Evolutionary conservation across 2,329 filamentous ascomycete genomes (phyloP), one percentile per base, ranked within the genome.

Genomic region (Pyricularia grisea): DNA sequence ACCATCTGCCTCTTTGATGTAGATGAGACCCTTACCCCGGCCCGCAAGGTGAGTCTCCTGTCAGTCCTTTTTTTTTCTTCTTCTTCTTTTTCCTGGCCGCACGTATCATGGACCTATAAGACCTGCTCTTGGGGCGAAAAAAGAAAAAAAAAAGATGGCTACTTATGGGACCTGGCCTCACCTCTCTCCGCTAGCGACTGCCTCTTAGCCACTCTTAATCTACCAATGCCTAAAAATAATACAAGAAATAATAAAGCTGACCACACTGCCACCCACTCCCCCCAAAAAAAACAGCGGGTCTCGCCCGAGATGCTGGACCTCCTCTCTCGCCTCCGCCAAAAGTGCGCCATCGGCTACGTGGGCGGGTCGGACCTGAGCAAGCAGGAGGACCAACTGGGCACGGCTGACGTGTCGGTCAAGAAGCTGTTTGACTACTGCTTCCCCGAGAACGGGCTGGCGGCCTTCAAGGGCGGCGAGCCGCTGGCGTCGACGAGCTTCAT

Each of bases 361-460:
- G 95, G 95, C 76, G 95, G 95, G 78, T 95, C 92, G 75, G 91
- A 98, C 84, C 87, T 97, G 72, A 82, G 80, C 78, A 98, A 99
- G 84, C 95, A 98, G 82, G 93, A 98, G 81, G 95, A 98, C 81
- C 94, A 98, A 83, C 87, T 98, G 71, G 93, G 93, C 78, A 85
- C 87, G 4, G 78, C 86, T 30, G 82, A 85, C 70, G 79, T 81
- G 31, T 85, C 90, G 74, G 94, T 98, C 71, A 93, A 89, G 68
- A 84, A 88, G 71, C 89, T 98, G 76, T 99, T 99, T 84, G 95
- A 99, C 84, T 99, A 92, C 83, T 95, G 91, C 87, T 99, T 99
- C 83, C 85, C 93, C 70, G 95, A 99, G 84, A 99, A 99, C 82
- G 95, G 95, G 12, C 88, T 99, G 74, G 96, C 92, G 1, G 95